These are phyloP conservation scores for Prunus yedoensis DNA, from an alignment of 331 rosid species.

Conservation along the genomic window DNA sequence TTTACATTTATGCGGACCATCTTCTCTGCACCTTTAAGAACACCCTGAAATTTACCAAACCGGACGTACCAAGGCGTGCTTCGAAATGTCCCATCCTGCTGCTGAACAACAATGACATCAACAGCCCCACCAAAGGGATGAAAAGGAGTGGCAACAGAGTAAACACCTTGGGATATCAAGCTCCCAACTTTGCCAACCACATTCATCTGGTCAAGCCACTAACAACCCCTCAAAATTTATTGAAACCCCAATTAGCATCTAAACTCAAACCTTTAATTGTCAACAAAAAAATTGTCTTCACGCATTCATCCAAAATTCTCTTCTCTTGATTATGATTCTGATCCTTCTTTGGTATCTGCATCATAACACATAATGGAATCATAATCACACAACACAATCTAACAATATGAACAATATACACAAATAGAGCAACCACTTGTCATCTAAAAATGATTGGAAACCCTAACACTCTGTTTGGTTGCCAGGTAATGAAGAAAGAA, in stretches of 20 bases:
- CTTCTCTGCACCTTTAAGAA: constrained; percentile 85
- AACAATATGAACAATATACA: constrained; percentile 11
- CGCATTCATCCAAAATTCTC: constrained; percentile 12
- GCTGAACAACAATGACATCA: constrained; percentile 94
- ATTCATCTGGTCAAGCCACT: constrained; percentile 55
- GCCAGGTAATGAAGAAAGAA: neutral
- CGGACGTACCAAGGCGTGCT: constrained; percentile 95
- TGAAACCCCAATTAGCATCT: constrained; percentile 26
- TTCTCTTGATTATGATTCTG: constrained; percentile 25
- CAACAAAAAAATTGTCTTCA: constrained; percentile 25
- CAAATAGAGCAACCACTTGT: neutral
- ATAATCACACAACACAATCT: neutral
- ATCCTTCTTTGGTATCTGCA: constrained; percentile 44
- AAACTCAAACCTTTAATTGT: constrained; percentile 29
- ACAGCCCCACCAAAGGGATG: constrained; percentile 99
- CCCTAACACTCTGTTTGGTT: constrained; percentile 12
- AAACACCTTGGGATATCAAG: constrained; percentile 81
- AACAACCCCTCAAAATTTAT: constrained; percentile 21
- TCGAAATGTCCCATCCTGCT: constrained; percentile 85
- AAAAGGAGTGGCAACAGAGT: constrained; percentile 90
- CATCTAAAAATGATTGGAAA: constrained; percentile 1
- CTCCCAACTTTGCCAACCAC: constrained; percentile 91
- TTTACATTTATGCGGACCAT: constrained; percentile 74
- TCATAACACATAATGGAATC: constrained; percentile 19
- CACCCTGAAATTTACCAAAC: constrained; percentile 98